Evolutionary conservation across 352 stramenopile species (phyloP).

Genomic region (Globisporangium nagaii): DNA sequence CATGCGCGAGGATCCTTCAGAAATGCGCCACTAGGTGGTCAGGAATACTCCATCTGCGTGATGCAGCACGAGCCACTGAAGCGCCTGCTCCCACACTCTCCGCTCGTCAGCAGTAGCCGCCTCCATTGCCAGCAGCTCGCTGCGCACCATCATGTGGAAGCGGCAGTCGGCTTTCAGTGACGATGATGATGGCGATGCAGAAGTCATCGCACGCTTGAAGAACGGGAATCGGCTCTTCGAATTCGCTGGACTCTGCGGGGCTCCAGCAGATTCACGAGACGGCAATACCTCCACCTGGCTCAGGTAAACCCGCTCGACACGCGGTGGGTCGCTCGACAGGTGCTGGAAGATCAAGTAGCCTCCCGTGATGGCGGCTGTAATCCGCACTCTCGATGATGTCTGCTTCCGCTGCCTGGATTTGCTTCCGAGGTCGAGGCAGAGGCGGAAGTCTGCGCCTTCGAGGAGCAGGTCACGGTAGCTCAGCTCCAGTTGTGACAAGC

Average conservation of each 20-base stretch:
- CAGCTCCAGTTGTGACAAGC: constrained; percentile 10
- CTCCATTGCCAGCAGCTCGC: constrained; percentile 33
- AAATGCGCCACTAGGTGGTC: not conserved
- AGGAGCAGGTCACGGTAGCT: constrained; percentile 19
- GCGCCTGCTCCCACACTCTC: constrained; percentile 27
- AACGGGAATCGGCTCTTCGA: not conserved
- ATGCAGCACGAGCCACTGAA: constrained; percentile 33
- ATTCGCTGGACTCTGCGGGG: not conserved
- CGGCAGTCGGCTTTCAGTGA: not conserved
- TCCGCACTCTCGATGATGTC: constrained; percentile 22
- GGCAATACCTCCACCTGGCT: constrained; percentile 27
- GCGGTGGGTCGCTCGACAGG: constrained; percentile 11
- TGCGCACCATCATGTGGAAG: constrained; percentile 34
- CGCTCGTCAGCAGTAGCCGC: constrained; percentile 22
- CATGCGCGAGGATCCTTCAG: not conserved
- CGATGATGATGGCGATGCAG: constrained; percentile 4
- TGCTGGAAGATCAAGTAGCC: constrained; percentile 41
- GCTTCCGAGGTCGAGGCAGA: constrained; percentile 15
- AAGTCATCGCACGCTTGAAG: constrained; percentile 8
- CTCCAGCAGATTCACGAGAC: not conserved
- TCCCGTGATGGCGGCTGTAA: constrained; percentile 26
- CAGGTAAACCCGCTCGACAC: constrained; percentile 35
- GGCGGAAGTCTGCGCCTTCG: constrained; percentile 16
- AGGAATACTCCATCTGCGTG: not conserved
- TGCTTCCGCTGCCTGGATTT: constrained; percentile 10